Base-by-base conservation (phyloP, 78 protist species). In the Speleostelium caveatum region DNA sequence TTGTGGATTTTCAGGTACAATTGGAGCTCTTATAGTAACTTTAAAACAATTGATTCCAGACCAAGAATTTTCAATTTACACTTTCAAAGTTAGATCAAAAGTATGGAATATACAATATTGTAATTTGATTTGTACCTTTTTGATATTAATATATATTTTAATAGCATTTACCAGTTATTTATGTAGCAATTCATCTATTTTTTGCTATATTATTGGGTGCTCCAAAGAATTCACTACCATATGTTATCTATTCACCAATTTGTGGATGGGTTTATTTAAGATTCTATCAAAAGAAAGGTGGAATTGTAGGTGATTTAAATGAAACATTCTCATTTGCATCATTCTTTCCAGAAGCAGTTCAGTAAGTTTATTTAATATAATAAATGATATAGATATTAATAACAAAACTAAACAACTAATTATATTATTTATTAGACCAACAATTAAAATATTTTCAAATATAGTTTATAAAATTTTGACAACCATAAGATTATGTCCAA, bases 201-300 rank as follows among this genome's bases (percentile, higher is more conserved):
- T 33, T 72, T 28, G 55, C 69, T 42, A 30, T 42, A 26, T 30
- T 83, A 2, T 6, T 83, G 36, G 79, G 91, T 19, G 33, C 66
- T 19, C 1, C 17, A 10, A 61, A 49, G 16, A 30, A 55, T 39
- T 56, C 77, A 7, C 39, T 79, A 5, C 73, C 69, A 32, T 83
- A 69, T 53, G 74, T 67, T 17, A 30, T 80, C 16, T 80, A 33
- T 56, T 68, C 77, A 26, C 41, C 67, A 28, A 42, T 56, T 30
- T 4, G 56, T 28, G 38, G 63, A 22, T 83, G 91, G 91, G 21
- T 83, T 16, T 83, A 83, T 36, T 33, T 83, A 19, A 67, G 91
- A 83, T 83, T 83, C 76, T 83, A 83, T 30, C 91, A 83, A 69
- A 21, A n/a, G 30, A 83, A 83, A 69, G 91, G 91, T 39, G 73